Conservation (phyloP, 306 rosid species). For the Lathyrus tuberosus region DNA sequence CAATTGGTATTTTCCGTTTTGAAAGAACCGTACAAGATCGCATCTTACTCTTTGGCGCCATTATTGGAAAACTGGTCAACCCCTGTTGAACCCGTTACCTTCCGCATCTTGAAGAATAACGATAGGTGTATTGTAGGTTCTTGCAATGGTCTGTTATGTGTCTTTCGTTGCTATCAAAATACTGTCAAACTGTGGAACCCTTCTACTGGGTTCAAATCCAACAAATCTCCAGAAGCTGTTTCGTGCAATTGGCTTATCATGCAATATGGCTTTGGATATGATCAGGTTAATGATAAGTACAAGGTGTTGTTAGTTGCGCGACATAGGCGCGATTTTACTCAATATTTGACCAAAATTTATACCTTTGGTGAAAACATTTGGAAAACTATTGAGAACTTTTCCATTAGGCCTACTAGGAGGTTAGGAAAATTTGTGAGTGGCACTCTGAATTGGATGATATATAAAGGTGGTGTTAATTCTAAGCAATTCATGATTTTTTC, state of each 20-base stretch:
- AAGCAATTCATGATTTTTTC: conserved; percentile 1
- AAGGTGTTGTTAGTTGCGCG: too few species aligned
- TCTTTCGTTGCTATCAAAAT: neutral
- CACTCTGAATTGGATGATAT: neutral
- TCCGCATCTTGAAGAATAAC: neutral
- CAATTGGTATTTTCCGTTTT: too few species aligned
- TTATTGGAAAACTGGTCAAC: neutral
- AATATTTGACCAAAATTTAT: too few species aligned
- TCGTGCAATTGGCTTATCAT: too few species aligned
- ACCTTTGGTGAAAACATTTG: neutral
- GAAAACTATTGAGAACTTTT: neutral
- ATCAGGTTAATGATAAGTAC: neutral
- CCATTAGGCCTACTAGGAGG: neutral
- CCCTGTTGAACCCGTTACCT: neutral
- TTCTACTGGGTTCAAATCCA: neutral
- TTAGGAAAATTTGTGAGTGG: neutral
- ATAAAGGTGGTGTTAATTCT: neutral
- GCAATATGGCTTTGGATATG: neutral
- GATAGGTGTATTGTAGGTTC: conserved; percentile 1
- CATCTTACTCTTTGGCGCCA: neutral
- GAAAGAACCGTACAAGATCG: neutral
- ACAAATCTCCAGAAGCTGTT: neutral
- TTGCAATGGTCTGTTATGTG: conserved; percentile 30
- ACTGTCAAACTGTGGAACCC: conserved; percentile 38
- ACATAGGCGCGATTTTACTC: too few species aligned